A percentile compares a stretch with the other conserved stretches of the same genome.
Evolutionary conservation across 208 protist species (phyloP).

Genomic region (Vickermania spadyakhi): DNA sequence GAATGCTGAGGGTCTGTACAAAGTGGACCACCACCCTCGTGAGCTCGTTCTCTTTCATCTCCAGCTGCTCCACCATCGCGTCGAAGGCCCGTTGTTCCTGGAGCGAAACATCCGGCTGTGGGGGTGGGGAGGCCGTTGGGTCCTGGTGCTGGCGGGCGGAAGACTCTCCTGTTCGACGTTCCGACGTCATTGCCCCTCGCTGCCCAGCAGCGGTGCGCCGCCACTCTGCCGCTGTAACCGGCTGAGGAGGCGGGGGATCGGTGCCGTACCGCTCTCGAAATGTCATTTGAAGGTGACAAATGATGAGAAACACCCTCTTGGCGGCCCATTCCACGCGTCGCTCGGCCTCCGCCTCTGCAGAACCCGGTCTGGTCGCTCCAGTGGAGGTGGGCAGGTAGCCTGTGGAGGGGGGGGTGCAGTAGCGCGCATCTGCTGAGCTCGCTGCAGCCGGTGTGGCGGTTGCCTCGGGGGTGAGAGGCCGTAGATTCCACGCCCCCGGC

Average conservation of each 20-base stretch:
- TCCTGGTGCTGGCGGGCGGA: background rate
- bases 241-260: background rate
- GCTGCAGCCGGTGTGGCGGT: background rate
- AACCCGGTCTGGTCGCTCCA: too few species aligned
- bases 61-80: conserved; percentile 1
- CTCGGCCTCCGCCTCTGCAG: background rate
- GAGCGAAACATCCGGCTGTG: background rate
- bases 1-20: conserved; percentile 19
- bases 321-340: background rate
- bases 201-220: background rate
- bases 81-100: background rate
- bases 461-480: background rate
- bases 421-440: background rate
- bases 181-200: background rate
- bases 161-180: background rate
- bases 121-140: background rate
- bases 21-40: conserved; percentile 4
- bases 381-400: too few species aligned
- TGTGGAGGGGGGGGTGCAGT: background rate
- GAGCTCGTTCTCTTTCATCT: background rate
- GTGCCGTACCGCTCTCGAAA: background rate
- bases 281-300: background rate
- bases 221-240: background rate
- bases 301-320: background rate
- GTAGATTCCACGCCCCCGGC: too few species aligned